A percentile compares a stretch with the other conserved stretches of the same genome.
These are phyloP conservation scores for Globisporangium recalcitrans DNA, from an alignment of 352 stramenopile genomes.

Conservation along the genomic window DNA sequence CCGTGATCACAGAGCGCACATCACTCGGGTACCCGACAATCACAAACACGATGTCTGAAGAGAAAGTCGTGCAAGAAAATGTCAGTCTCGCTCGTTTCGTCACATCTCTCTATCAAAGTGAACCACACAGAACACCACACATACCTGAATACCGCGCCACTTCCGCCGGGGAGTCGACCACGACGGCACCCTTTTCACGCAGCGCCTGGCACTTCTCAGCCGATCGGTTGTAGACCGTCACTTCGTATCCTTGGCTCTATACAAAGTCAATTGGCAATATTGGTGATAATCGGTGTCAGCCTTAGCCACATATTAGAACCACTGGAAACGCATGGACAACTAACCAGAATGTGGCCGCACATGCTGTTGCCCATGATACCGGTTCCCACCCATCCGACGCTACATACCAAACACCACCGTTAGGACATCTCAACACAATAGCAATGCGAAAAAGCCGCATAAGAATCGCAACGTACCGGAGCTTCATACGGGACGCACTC, in stretches of 20 bases:
- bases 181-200: conserved; percentile 66
- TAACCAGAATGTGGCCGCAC: conserved; percentile 82
- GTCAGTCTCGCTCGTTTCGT: background rate
- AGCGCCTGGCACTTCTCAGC: conserved; percentile 73
- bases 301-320: no score
- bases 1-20: conserved; percentile 71
- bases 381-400: conserved; percentile 82
- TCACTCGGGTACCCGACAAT: conserved; percentile 88
- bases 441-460: background rate
- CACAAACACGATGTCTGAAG: conserved; percentile 85
- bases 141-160: conserved; percentile 71
- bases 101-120: background rate
- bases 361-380: conserved; percentile 89
- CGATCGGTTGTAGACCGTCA: conserved; percentile 86
- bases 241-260: conserved; percentile 77
- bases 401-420: conserved; percentile 15
- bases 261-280: background rate
- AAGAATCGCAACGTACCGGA: conserved; percentile 28
- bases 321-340: conserved; percentile 4
- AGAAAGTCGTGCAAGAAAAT: background rate
- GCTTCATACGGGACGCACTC: conserved; percentile 47
- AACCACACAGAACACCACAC: background rate
- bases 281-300: background rate
- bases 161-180: conserved; percentile 70
- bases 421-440: background rate